Evolutionary conservation across 179 eudicot species (phyloP), one percentile per base, ranked within the genome.

Genomic region (Drosera spatulata): DNA sequence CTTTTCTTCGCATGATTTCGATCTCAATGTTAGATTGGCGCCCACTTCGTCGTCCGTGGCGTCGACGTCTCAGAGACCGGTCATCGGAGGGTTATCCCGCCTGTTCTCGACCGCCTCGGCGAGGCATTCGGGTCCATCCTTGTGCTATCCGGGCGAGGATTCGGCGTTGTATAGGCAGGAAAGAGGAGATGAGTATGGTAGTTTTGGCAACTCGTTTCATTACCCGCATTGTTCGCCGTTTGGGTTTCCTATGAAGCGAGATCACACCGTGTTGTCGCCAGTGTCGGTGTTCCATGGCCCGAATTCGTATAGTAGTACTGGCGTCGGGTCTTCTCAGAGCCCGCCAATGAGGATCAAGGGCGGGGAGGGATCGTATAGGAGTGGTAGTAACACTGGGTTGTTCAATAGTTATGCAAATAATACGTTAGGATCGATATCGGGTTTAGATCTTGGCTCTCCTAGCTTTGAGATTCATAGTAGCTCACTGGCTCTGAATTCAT

Each of bases 271-370:
- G 33, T 22, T 22, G 33, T 22, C 33, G 33, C 98, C 98, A 3
- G 83, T 82, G 2, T 91, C 97, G 55, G 94, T 88, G 55, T 63
- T 88, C 13, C 84, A 85, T 48, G 88, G 80, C 39, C 83, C 86
- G 3, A 75, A 75, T 61, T 85, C 88, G 41, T 53, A 79, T 51
- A 69, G 66, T 9, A 63, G 66, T 55, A 71, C 77, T 59, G 62
- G 69, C 9, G 63, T 80, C 52, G 85, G 77, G 53, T 60, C 69
- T 50, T 67, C 78, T 57, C 58, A 71, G 55, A 79, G 79, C 57
- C 73, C 83, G 22, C 83, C 85, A 7, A 59, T 44, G 77, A 69
- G 84, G 60, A 66, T 74, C 62, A 69, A 41, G 45, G 59, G 54
- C 5, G 78, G 70, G 51, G 84, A 77, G 42, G 63, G 71, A 44